Evolutionary conservation across 2,329 filamentous ascomycete genomes (phyloP), one percentile per base, ranked within the genome.

Genomic region (Fusarium odoratissimum): DNA sequence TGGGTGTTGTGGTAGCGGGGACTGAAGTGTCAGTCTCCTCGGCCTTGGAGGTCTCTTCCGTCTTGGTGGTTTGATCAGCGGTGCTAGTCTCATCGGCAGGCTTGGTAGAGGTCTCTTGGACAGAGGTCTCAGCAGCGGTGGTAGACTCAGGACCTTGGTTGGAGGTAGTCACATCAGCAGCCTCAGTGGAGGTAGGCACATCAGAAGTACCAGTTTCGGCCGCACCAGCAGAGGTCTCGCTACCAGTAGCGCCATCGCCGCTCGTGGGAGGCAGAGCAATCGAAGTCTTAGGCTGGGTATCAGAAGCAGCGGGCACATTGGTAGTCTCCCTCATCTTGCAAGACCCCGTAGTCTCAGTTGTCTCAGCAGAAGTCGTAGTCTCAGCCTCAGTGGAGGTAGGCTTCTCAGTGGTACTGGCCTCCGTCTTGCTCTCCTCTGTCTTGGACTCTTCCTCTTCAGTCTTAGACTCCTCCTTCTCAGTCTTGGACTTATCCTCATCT

Each of bases 401-500:
- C 35, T 59, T 59, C 41, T 62, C 64, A 3, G 63, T 69, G 4
- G 62, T 57, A 2, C 49, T 66, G 1, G 49, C 45, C 28, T 63
- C 58, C 1, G 63, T 57, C 23, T 42, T 56, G 16, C 11, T 61
- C 40, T 46, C 31, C 13, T 49, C 54, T 3, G 62, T 62, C 33
- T 54, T 65, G 0, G 60, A 60, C 25, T 51, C 45, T n/a, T 60
- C 35, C 3, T 60, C 46, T 6, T 57, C 52, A 1, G 48, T 52
- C 41, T 60, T 46, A 3, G 61, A 65, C 42, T 68, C 30, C 10
- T 41, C 14, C 30, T 62, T 37, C n/a, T 67, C 52, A 21, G 60
- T 64, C 35, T 64, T 67, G 30, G 38, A 42, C 45, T 64, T 11
- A 8, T 65, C 49, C 10, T 69, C 41, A 1, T 65, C 66, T 16